Evolutionary conservation across 257 asterid genomes (phyloP), one percentile per base, ranked within the genome.

Genomic region (Primulina eburnea): DNA sequence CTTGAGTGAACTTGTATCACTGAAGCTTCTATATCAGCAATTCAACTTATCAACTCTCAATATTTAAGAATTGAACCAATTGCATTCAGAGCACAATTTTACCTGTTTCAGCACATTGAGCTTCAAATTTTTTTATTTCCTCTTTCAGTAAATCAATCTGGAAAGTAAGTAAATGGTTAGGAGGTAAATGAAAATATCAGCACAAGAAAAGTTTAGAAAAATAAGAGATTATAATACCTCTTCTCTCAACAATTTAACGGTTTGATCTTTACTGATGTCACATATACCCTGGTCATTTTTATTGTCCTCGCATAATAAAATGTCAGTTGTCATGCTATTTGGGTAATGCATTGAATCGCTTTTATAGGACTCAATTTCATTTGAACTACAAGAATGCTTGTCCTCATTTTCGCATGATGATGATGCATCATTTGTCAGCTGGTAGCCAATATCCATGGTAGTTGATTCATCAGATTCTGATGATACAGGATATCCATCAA

Each of bases 141-240:
- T 80, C 84, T 81, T 79, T 89, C 34, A 93, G 86, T 73, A 77
- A 68, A 71, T 82, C 87, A 75, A 89, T 82, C 97, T 93, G 92
- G 72, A 78, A 75, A 47, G 68, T 9, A 24, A 52, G 35, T 53
- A 69, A 57, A 47, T 64, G 21, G 53, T 83, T 63, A 79, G 81
- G 58, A 73, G 33, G 65, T 47, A 77, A 60, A 72, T 37, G 6
- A 64, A 74, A 38, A 62, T 26, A 76, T 37, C 38, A 64, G 57
- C 20, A 68, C 28, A 56, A 16, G 24, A 65, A 56, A 71, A 40
- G 5, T 65, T 52, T 14, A 67, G n/a, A 62, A 16, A 60, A 71
- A 60, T 50, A 55, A 57, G 47, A 11, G 50, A 30, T 70, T 12
- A 3, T 65, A 68, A 60, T 50, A 93, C 99, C 99, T 93, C 97